Evolutionary conservation across 257 asterid genomes (phyloP).

Genomic region (Ligustrum vulgare): DNA sequence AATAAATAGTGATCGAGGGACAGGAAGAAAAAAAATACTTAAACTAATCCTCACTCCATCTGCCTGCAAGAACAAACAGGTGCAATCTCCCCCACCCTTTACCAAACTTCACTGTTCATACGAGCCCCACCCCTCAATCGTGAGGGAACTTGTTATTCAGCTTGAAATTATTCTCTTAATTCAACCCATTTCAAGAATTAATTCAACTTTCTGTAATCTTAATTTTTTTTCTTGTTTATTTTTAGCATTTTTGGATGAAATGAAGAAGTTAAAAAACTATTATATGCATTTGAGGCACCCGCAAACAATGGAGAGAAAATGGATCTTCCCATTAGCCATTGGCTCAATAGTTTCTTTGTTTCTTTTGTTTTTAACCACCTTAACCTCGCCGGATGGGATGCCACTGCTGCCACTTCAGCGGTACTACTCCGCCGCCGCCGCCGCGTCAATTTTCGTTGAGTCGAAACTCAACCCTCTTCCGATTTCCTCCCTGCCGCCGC

Average conservation of each 20-base stretch:
- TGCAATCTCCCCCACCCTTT: constrained; percentile 29
- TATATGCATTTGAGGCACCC: constrained; percentile 70
- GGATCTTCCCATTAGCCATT: constrained; percentile 87
- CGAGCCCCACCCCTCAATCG: constrained; percentile 13
- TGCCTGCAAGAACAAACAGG: neutral
- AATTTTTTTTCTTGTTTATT: neutral
- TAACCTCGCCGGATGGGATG: constrained; percentile 77
- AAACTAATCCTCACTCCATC: constrained; percentile 34
- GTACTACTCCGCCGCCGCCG: constrained; percentile 54
- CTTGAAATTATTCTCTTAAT: constrained; percentile 15
- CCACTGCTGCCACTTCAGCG: constrained; percentile 77
- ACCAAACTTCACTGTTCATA: constrained; percentile 39
- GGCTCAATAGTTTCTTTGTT: constrained; percentile 66
- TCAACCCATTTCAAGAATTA: constrained; percentile 12
- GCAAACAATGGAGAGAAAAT: constrained; percentile 67
- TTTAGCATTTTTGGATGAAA: constrained; percentile 21
- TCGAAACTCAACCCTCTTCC: constrained; percentile 69
- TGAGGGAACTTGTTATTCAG: neutral
- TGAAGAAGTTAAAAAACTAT: constrained; percentile 91
- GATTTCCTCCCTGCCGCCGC: constrained; percentile 51
- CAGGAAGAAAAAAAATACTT: neutral
- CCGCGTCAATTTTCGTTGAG: constrained; percentile 70
- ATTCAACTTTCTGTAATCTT: neutral
- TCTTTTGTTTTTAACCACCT: constrained; percentile 64
- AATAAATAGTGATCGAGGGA: too few relatives aligned